These are phyloP conservation scores for Xylariales sp. DNA, from an alignment of 2,329 filamentous ascomycete genomes.

Conservation along the genomic window DNA sequence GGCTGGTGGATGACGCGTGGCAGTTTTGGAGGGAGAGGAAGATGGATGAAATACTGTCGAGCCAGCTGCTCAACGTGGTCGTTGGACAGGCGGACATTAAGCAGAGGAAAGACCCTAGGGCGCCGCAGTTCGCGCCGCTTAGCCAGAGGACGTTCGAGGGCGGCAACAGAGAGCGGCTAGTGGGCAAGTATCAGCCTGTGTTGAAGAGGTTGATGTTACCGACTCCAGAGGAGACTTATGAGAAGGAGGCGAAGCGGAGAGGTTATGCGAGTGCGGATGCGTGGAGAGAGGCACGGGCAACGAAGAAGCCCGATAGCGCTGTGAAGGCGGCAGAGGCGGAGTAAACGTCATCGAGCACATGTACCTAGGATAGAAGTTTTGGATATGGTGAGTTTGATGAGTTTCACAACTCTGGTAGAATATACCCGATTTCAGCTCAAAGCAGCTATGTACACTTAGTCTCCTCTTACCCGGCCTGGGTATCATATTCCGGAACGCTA, in stretches of 20 bases:
- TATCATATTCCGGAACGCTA: too few species aligned
- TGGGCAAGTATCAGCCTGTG: slow-evolving; percentile 52
- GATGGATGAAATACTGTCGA: slow-evolving; percentile 83
- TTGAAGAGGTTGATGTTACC: slow-evolving; percentile 46
- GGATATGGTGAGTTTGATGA: too few species aligned
- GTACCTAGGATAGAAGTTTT: too few species aligned
- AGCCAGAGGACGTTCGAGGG: slow-evolving; percentile 48
- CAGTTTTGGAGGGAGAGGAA: slow-evolving; percentile 75
- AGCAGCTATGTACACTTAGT: too few species aligned
- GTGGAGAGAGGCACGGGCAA: slow-evolving; percentile 23
- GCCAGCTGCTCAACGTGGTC: slow-evolving; percentile 63
- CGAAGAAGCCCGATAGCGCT: slow-evolving; percentile 9
- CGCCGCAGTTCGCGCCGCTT: slow-evolving; percentile 12
- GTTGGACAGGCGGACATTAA: slow-evolving; percentile 30
- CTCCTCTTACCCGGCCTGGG: too few species aligned
- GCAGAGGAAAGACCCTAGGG: slow-evolving; percentile 13
- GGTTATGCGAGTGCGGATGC: slow-evolving; percentile 51
- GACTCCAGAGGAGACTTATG: slow-evolving; percentile 51
- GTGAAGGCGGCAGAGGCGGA: not conserved
- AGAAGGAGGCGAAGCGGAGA: slow-evolving; percentile 57
- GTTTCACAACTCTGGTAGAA: too few species aligned
- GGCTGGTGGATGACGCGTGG: slow-evolving; percentile 75
- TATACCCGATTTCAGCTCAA: too few species aligned
- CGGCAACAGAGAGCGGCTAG: slow-evolving; percentile 43
- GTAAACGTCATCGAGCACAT: not conserved